Evolutionary conservation across 306 rosid species (phyloP), one percentile per base, ranked within the genome.

Genomic region (Rubus idaeus): DNA sequence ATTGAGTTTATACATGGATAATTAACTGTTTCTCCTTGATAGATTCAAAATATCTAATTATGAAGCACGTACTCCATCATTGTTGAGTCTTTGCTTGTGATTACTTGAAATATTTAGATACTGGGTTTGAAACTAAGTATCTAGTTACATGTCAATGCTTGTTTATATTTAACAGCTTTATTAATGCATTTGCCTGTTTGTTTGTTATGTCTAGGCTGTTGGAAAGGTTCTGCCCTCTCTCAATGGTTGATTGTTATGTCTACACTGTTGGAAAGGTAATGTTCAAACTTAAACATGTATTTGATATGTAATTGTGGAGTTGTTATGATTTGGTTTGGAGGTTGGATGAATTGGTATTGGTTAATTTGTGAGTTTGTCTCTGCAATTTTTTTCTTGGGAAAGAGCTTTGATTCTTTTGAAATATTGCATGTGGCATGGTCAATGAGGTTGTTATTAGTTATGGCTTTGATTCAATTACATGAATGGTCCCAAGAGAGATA

Each of bases 181-280:
- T 70, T 70, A 62, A 69, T 49, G 20, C 30, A 6, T 49, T 10
- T 26, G 7, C 7, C 18, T 47, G 2, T 45, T 70, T 52, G 42
- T 26, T 68, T 67, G 18, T 75, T 37, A 23, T 23, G 37, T 60
- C 45, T 70, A 95, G 99, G 99, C 99, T 71, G 99, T 93, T 0
- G 99, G 98, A 60, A 96, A 96, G 82, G 99, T 96, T 53, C 89
- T 96, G 60, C 98, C 99, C 9, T 65, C 76, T 62, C 85, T 92
- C 6, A 96, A 96, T 5, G 99, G 99, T 23, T 23, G 26, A 23
- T 23, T 23, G 26, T 23, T 23, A 23, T 23, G 26, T 23, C 26
- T 23, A 23, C 26, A 1, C 26, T 23, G 26, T 23, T 23, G 26
- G 26, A 23, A 23, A 23, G 26, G 26, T 23, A 23, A 23, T 23